A percentile compares a stretch with the other conserved stretches of the same genome.
phyloP scores from a whole-genome alignment of 139 green algal species.

The Volvox reticuliferus region DNA sequence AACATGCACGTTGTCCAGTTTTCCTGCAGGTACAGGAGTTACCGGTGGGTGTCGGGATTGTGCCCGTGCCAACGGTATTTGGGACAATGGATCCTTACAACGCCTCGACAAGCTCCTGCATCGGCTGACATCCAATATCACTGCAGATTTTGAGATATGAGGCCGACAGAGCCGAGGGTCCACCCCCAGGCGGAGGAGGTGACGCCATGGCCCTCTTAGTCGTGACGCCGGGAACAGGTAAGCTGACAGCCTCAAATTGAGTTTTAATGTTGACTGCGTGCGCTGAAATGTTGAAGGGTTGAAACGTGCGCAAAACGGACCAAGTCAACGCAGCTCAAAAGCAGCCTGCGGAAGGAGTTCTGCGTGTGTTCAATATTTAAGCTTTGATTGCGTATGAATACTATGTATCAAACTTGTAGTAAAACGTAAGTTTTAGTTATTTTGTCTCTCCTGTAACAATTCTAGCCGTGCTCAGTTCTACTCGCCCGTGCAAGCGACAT shows the following conservation, averaged over 20 bases:
- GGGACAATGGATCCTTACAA: neutral
- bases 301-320: neutral
- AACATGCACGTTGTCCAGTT: constrained; percentile 45
- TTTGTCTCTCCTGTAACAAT: too few relatives aligned
- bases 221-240: too few relatives aligned
- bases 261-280: neutral
- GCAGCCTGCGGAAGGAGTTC: neutral
- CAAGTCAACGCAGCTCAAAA: neutral
- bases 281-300: neutral
- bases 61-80: neutral
- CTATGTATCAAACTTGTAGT: too few relatives aligned
- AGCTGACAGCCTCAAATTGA: neutral
- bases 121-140: neutral
- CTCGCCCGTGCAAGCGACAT: too few relatives aligned
- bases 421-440: too few relatives aligned
- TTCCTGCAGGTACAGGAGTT: constrained; percentile 11
- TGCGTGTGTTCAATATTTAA: too few relatives aligned
- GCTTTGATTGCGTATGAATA: too few relatives aligned
- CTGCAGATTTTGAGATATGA: constrained; percentile 44
- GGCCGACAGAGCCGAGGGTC: neutral
- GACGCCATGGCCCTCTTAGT: constrained; percentile 9
- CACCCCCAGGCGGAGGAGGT: constrained; percentile 13
- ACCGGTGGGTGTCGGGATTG: neutral
- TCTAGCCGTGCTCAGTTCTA: too few relatives aligned
- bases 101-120: constrained; percentile 22